Evolutionary conservation across 805 yeast genomes (phyloP), one percentile per base, ranked within the genome.

Genomic region (Trichomonascus vanleenenianus): DNA sequence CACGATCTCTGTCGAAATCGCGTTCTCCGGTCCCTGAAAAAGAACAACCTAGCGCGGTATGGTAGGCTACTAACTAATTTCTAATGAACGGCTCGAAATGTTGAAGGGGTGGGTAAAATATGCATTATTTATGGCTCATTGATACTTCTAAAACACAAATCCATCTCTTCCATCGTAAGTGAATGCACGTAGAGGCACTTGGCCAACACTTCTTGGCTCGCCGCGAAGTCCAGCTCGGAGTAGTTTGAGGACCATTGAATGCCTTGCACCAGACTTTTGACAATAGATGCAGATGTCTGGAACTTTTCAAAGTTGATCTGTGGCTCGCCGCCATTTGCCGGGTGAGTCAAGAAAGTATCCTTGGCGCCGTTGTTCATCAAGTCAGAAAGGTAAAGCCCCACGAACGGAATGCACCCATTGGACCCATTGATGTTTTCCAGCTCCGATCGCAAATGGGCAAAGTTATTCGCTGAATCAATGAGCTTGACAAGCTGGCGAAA

Each of bases 191-290:
- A 88, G 31, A 88, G 73, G 63, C 97, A 89, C 60, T 83, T 86
- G 45, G 95, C 81, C 50, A 91, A 61, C 18, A 88, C 61, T 42
- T 85, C 89, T 10, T 76, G 73, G 43, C 83, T 71, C 2, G 70
- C 64, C 40, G 70, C 62, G 43, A 83, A 66, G 11, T 69, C 58
- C 11, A 38, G 8, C 15, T n/a, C 14, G 12, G 39, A 35, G 67
- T 87, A 89, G 48, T 82, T 71, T 40, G 72, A 72, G 0, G 95
- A 79, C 88, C 96, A 86, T 57, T 86, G 95, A 42, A 89, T 85
- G 56, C 83, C 77, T 57, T 84, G 85, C 33, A 87, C 74, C 46
- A 89, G 73, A 8, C 81, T 78, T 60, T 84, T 83, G 32, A 86
- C 86, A 41, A 87, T 79, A 49, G 78, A 76, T 3, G 95, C 87